These are phyloP conservation scores for Fusarium verticillioides DNA, from an alignment of 2,329 filamentous ascomycete species.

Conservation along the genomic window DNA sequence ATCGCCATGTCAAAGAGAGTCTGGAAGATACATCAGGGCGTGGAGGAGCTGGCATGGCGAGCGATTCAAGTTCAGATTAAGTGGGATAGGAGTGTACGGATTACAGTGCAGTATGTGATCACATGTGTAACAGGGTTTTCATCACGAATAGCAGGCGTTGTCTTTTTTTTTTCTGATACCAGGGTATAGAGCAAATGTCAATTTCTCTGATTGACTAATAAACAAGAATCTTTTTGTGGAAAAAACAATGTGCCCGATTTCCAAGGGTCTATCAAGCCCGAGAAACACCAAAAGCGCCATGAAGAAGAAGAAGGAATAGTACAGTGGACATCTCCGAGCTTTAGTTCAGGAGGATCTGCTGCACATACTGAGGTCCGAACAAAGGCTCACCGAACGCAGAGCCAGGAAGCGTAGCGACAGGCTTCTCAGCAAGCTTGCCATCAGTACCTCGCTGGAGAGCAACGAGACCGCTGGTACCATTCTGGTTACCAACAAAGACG, in stretches of 20 bases:
- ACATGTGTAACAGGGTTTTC: background rate
- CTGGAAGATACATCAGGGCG: conserved; percentile 42
- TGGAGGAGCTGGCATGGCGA: conserved; percentile 42
- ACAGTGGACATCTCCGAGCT: background rate
- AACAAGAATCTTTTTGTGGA: conserved; percentile 7
- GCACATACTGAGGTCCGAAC: conserved; percentile 49
- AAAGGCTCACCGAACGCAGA: conserved; percentile 44
- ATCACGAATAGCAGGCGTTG: conserved; percentile 14
- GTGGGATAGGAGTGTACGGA: background rate
- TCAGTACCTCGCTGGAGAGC: conserved; percentile 50
- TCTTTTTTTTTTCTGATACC: conserved; percentile 24
- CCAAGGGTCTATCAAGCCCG: conserved; percentile 16
- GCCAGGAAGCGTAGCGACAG: conserved; percentile 42
- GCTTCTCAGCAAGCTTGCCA: conserved; percentile 46
- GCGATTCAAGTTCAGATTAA: conserved; percentile 43
- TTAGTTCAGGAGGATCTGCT: conserved; percentile 44
- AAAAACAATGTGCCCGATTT: background rate
- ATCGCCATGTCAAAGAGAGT: conserved; percentile 32
- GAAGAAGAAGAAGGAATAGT: conserved; percentile 5
- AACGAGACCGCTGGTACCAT: conserved; percentile 53
- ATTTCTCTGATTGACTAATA: conserved; percentile 9
- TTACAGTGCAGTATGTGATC: conserved; percentile 13
- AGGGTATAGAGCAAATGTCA: conserved; percentile 20
- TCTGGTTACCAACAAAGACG: conserved; percentile 61
- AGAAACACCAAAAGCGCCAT: conserved; percentile 34